These are phyloP conservation scores for Populus deltoides DNA, from an alignment of 345 rosid species.

Conservation along the genomic window DNA sequence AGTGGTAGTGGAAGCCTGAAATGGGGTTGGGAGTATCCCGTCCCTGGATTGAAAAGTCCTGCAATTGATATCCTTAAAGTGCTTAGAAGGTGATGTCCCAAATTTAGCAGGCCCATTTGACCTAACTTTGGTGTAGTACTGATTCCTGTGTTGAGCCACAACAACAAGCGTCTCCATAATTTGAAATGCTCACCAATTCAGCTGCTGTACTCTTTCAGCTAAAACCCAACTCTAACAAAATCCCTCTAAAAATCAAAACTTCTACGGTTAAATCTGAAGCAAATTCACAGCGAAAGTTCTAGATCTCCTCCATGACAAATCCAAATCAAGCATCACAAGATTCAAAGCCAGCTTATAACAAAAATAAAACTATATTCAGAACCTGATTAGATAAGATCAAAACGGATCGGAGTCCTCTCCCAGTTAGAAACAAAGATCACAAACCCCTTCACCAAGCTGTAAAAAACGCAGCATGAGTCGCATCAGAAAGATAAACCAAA, in stretches of 20 bases:
- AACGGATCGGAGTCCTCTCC: conserved; percentile 5
- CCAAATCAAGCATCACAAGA: conserved; percentile 23
- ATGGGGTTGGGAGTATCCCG: conserved; percentile 72
- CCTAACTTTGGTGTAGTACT: conserved; percentile 45
- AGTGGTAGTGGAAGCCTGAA: conserved; percentile 31
- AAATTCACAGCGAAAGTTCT: background rate
- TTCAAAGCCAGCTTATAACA: conserved; percentile 17
- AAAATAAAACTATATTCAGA: conserved; percentile 13
- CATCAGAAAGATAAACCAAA: conserved; percentile 7
- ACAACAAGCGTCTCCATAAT: conserved; percentile 84
- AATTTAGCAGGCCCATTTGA: conserved; percentile 39
- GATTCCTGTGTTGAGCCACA: conserved; percentile 63
- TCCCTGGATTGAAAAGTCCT: conserved; percentile 68
- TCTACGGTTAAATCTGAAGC: conserved; percentile 1
- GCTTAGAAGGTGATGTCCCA: conserved; percentile 50
- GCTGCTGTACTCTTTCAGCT: background rate
- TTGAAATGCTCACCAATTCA: conserved; percentile 20
- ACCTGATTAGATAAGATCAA: conserved; percentile 21
- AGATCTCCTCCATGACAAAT: conserved; percentile 37
- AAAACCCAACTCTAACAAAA: conserved; percentile 4
- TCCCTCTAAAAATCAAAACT: conserved; percentile 28
- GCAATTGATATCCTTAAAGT: conserved; percentile 65
- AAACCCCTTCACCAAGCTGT: conserved; percentile 12
- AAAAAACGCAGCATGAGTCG: background rate
- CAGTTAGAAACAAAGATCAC: conserved; percentile 8